These are phyloP conservation scores for Davidsoniella neocaledoniae DNA, from an alignment of 2,329 filamentous ascomycete genomes.

Conservation along the genomic window DNA sequence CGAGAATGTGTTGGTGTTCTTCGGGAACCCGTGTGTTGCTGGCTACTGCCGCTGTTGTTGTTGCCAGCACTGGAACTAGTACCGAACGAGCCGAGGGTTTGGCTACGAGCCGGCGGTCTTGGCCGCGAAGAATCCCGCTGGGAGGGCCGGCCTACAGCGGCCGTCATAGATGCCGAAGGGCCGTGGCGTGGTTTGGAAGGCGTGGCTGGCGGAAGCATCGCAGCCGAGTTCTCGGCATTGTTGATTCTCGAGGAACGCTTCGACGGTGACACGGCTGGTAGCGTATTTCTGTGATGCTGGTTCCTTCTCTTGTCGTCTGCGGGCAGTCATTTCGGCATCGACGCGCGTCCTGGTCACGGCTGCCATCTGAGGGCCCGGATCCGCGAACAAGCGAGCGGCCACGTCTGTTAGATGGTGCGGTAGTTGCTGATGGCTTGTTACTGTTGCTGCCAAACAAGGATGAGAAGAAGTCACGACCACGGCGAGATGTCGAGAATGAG, in stretches of 20 bases:
- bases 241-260: not conserved
- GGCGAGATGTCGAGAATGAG: not conserved
- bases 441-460: constrained; percentile 8
- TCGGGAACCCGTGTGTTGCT: too few relatives aligned
- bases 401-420: not conserved
- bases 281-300: not conserved
- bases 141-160: too few relatives aligned
- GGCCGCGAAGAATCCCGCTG: too few relatives aligned
- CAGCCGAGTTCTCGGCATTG: not conserved
- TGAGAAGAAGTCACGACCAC: constrained; percentile 8
- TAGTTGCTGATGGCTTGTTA: not conserved
- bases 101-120: too few relatives aligned
- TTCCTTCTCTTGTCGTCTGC: not conserved
- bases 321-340: not conserved
- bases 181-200: too few relatives aligned
- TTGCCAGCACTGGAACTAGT: too few relatives aligned
- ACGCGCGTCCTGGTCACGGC: not conserved
- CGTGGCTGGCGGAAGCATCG: too few relatives aligned
- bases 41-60: too few relatives aligned
- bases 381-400: not conserved
- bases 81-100: too few relatives aligned
- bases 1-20: too few relatives aligned
- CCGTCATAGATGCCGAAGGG: too few relatives aligned
- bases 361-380: not conserved
- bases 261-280: not conserved